These are phyloP conservation scores for Corynascus novoguineensis DNA, from an alignment of 495 filamentous ascomycete genomes.

Conservation along the genomic window DNA sequence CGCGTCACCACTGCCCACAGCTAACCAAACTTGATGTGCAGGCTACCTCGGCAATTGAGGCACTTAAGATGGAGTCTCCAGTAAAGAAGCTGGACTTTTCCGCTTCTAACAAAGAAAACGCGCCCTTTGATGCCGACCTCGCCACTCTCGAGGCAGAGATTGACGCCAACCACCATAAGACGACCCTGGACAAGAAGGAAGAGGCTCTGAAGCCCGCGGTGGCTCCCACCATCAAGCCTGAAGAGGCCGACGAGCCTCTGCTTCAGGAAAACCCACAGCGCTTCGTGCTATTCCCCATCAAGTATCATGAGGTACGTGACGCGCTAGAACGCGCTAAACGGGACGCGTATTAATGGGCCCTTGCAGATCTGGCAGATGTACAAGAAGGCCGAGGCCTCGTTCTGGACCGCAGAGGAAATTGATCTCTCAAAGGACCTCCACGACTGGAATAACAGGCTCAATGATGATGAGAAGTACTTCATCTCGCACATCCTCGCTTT, in stretches of 20 bases:
- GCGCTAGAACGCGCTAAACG: conserved; percentile 65
- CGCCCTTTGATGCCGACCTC: conserved; percentile 52
- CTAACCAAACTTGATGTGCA: conserved; percentile 44
- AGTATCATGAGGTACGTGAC: conserved; percentile 91
- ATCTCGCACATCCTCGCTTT: conserved; percentile 98
- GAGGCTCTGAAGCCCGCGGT: conserved; percentile 45
- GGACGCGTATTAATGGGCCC: conserved; percentile 27
- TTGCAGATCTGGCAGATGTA: conserved; percentile 99
- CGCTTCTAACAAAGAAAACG: conserved; percentile 75
- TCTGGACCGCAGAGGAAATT: conserved; percentile 99
- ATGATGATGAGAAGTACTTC: conserved; percentile 96
- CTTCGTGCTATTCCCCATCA: conserved; percentile 97
- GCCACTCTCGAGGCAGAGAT: conserved; percentile 52
- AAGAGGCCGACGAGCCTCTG: conserved; percentile 81
- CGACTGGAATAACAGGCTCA: conserved; percentile 97
- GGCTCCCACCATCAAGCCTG: conserved; percentile 58
- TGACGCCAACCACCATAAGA: conserved; percentile 46
- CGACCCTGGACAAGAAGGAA: conserved; percentile 39
- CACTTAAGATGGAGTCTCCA: conserved; percentile 89
- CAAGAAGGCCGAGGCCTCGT: conserved; percentile 99
- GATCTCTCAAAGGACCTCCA: conserved; percentile 97
- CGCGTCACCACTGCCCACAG: conserved; percentile 19
- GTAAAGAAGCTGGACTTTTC: conserved; percentile 82
- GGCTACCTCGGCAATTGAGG: conserved; percentile 79
- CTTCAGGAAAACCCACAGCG: conserved; percentile 93